Conservation (phyloP, 805 yeast genomes). For the Scheffersomyces lignosus region DNA sequence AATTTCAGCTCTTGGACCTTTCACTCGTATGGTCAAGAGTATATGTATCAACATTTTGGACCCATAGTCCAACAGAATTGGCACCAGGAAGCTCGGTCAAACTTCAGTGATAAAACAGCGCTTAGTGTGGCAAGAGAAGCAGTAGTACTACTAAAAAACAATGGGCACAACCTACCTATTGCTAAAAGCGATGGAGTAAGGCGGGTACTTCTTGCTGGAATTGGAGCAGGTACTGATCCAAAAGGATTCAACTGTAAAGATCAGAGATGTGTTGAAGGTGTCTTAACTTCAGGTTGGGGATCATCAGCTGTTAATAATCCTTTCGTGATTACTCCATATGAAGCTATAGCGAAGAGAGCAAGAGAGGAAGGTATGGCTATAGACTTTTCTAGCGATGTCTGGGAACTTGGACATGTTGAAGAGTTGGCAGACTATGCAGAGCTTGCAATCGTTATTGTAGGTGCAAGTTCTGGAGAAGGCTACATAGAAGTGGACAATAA, state of each 20-base stretch:
- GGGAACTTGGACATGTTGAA: slow-evolving; percentile 45
- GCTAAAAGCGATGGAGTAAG: slow-evolving; percentile 41
- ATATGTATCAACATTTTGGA: slow-evolving; percentile 54
- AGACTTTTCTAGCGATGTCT: slow-evolving; percentile 46
- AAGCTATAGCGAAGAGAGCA: slow-evolving; percentile 52
- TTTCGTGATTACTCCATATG: slow-evolving; percentile 57
- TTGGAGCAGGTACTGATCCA: slow-evolving; percentile 52
- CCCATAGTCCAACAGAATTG: slow-evolving; percentile 54
- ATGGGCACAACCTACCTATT: slow-evolving; percentile 53
- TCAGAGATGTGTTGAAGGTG: slow-evolving; percentile 53
- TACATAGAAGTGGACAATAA: slow-evolving; percentile 57
- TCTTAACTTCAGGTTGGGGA: slow-evolving; percentile 63
- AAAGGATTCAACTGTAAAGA: slow-evolving; percentile 56
- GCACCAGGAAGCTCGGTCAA: slow-evolving; percentile 54
- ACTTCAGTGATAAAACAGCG: slow-evolving; percentile 49
- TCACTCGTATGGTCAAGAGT: slow-evolving; percentile 54
- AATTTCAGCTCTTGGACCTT: slow-evolving; percentile 61
- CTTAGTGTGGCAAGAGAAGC: slow-evolving; percentile 58
- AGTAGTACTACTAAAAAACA: slow-evolving; percentile 54
- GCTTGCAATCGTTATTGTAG: slow-evolving; percentile 53
- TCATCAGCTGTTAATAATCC: slow-evolving; percentile 60
- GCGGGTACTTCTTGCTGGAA: slow-evolving; percentile 48
- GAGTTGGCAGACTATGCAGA: slow-evolving; percentile 51
- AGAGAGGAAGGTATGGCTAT: slow-evolving; percentile 44
- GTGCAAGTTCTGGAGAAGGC: slow-evolving; percentile 60